A percentile compares a stretch with the other conserved stretches of the same genome.
Conservation (phyloP, 148 eudicot genomes). For the Polygonum maritimum region DNA sequence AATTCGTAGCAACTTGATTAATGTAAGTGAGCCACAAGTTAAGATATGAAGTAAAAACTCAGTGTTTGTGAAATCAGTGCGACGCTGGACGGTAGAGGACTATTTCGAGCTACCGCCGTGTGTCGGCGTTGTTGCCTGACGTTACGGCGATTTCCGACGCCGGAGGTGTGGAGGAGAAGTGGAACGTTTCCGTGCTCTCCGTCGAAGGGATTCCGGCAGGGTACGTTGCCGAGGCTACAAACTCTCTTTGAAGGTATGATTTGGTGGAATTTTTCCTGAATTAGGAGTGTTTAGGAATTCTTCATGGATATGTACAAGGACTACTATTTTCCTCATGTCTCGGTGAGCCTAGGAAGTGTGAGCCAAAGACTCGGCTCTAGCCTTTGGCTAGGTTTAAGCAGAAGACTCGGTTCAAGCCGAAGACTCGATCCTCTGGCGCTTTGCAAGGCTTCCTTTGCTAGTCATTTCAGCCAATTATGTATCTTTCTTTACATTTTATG, state of each 20-base stretch:
- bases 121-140: too few species aligned
- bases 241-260: too few species aligned
- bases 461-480: neutral
- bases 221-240: too few species aligned
- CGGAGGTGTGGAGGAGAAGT: too few species aligned
- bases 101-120: too few species aligned
- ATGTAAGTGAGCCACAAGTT: too few species aligned
- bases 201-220: too few species aligned
- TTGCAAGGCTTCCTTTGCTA: neutral
- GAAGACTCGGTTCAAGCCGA: constrained; percentile 4
- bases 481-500: neutral
- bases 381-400: neutral
- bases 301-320: constrained; percentile 77
- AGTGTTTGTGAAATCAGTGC: neutral
- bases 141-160: too few species aligned
- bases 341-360: constrained; percentile 21
- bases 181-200: too few species aligned
- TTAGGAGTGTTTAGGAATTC: constrained; percentile 70
- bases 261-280: too few species aligned
- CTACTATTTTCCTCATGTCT: constrained; percentile 34
- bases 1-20: too few species aligned
- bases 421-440: constrained; percentile 6
- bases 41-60: neutral
- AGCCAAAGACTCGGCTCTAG: constrained; percentile 24
- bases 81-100: too few species aligned